These are phyloP conservation scores for Pyrenophora tritici-repentis DNA, from an alignment of 2,329 filamentous ascomycete genomes.

Conservation along the genomic window DNA sequence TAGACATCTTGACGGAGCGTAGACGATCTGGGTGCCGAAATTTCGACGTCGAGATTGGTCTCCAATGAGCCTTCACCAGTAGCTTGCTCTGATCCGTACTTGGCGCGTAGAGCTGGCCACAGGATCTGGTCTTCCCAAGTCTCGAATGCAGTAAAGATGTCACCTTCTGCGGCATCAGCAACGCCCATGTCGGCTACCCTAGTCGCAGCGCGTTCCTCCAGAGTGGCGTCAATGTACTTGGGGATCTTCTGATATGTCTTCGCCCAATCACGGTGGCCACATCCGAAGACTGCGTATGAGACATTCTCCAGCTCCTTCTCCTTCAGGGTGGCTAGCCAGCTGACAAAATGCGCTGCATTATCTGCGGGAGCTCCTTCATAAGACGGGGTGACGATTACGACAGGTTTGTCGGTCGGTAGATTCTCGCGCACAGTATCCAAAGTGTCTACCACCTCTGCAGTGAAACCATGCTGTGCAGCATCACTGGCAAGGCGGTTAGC, in stretches of 20 bases:
- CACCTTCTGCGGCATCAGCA: slow-evolving; percentile 46
- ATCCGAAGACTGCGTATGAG: slow-evolving; percentile 50
- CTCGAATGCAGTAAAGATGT: slow-evolving; percentile 51
- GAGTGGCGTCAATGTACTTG: slow-evolving; percentile 39
- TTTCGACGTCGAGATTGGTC: slow-evolving; percentile 37
- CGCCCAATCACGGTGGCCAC: slow-evolving; percentile 51
- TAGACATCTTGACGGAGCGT: slow-evolving; percentile 45
- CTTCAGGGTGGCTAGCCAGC: slow-evolving; percentile 45
- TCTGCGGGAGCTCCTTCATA: slow-evolving; percentile 53
- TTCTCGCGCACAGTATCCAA: slow-evolving; percentile 45
- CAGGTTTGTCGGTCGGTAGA: slow-evolving; percentile 44
- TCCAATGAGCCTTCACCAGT: slow-evolving; percentile 32
- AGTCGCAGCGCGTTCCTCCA: slow-evolving; percentile 41
- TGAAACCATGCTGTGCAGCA: slow-evolving; percentile 45
- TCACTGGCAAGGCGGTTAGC: slow-evolving; percentile 46
- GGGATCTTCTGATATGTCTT: slow-evolving; percentile 51
- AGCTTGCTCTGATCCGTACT: slow-evolving; percentile 35
- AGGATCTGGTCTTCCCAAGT: slow-evolving; percentile 47
- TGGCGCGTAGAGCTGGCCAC: slow-evolving; percentile 44
- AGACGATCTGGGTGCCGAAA: slow-evolving; percentile 42
- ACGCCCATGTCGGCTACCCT: slow-evolving; percentile 40
- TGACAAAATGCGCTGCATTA: slow-evolving; percentile 50
- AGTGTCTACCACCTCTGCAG: slow-evolving; percentile 40
- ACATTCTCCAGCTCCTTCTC: slow-evolving; percentile 39
- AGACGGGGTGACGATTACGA: slow-evolving; percentile 48